Conservation (phyloP, 176 grass and related monocot species). For the Carex parvula region DNA sequence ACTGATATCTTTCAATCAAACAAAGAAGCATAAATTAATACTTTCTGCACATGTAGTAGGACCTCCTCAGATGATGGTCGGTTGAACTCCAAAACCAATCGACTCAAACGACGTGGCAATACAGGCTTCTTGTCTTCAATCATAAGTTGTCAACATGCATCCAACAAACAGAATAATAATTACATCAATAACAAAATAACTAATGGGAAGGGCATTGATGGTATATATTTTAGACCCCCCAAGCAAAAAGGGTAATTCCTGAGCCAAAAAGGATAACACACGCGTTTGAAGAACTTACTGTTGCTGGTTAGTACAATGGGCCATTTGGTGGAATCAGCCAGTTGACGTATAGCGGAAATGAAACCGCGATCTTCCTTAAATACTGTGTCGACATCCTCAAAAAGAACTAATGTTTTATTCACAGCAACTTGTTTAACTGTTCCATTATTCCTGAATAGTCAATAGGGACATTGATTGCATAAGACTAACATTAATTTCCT, state of each 20-base stretch:
- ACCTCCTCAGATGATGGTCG: slow-evolving; percentile 69
- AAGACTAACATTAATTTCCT: neutral
- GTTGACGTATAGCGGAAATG: slow-evolving; percentile 74
- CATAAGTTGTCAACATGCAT: neutral
- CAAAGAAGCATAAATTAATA: slow-evolving; percentile 29
- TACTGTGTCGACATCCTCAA: slow-evolving; percentile 92
- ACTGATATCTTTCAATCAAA: neutral
- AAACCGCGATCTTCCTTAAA: slow-evolving; percentile 93
- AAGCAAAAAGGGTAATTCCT: neutral
- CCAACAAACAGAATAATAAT: slow-evolving; percentile 18
- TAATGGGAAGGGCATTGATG: neutral
- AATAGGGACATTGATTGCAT: too few species aligned
- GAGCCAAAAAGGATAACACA: neutral
- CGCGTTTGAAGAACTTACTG: slow-evolving; percentile 47
- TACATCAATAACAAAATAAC: slow-evolving; percentile 2
- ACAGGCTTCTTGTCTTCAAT: slow-evolving; percentile 67
- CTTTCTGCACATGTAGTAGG: slow-evolving; percentile 62
- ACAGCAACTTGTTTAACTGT: slow-evolving; percentile 39
- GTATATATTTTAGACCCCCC: neutral
- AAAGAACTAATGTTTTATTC: slow-evolving; percentile 82
- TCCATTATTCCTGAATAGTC: slow-evolving; percentile 18
- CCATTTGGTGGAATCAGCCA: slow-evolving; percentile 71
- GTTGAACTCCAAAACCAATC: slow-evolving; percentile 67
- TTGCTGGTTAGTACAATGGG: slow-evolving; percentile 98
- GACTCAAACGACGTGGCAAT: slow-evolving; percentile 65